Conservation (phyloP, 169 alveolate genomes). For the Plasmodium gonderi region DNA sequence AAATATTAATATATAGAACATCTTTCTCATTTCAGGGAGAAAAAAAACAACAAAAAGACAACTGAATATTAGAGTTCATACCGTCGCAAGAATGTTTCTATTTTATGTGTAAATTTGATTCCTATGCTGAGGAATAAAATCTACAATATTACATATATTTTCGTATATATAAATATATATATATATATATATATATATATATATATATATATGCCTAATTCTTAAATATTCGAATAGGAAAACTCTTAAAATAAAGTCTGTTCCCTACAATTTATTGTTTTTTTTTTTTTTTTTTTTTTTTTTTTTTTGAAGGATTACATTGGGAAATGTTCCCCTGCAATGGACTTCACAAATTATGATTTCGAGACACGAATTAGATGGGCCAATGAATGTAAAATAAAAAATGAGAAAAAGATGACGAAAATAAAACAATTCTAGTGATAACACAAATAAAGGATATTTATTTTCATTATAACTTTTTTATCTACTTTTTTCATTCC, state of each 20-base stretch:
- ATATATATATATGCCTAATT: neutral
- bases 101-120: no score
- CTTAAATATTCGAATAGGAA: neutral
- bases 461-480: neutral
- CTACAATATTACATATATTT: no score
- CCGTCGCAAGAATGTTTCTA: no score
- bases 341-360: conserved; percentile 76
- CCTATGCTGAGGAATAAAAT: no score
- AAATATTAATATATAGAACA: neutral
- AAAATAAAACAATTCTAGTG: neutral
- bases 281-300: neutral
- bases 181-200: neutral
- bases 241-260: neutral
- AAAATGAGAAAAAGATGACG: neutral
- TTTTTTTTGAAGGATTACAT: conserved; percentile 66
- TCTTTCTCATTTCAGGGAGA: neutral
- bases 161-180: neutral
- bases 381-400: conserved; percentile 76
- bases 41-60: neutral
- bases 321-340: conserved; percentile 84
- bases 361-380: conserved; percentile 59
- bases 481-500: neutral
- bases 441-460: neutral
- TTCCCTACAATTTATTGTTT: neutral
- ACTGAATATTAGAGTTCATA: no score